Percentiles rank a stretch among this genome's conserved stretches.
Evolutionary conservation across 345 rosid species (phyloP).

Genomic region (Rhizophora apiculata): DNA sequence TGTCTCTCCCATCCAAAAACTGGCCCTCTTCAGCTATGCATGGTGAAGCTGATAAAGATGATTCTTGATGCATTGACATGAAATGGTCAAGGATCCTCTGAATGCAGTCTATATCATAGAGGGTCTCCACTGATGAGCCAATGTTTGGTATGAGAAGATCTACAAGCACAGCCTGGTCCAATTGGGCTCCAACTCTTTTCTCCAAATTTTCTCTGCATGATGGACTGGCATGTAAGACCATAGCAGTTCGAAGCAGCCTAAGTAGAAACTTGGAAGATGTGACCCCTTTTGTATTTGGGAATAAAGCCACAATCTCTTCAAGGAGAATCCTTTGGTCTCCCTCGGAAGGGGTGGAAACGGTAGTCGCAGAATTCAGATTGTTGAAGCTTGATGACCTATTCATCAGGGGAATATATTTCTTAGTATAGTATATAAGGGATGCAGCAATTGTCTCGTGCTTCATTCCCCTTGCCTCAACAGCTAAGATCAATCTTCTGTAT

Average conservation of each 20-base stretch:
- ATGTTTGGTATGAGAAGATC: conserved; percentile 82
- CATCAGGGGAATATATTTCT: conserved; percentile 61
- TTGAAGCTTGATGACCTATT: conserved; percentile 45
- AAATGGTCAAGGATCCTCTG: conserved; percentile 84
- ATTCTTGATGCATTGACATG: conserved; percentile 25
- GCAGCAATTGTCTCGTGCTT: conserved; percentile 58
- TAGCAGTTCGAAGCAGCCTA: conserved; percentile 68
- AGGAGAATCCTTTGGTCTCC: conserved; percentile 57
- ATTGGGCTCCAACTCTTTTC: conserved; percentile 60
- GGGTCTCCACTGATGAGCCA: conserved; percentile 72
- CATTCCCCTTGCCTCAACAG: conserved; percentile 53
- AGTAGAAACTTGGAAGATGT: conserved; percentile 63
- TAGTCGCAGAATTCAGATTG: conserved; percentile 21
- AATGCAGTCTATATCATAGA: conserved; percentile 77
- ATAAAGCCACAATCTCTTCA: conserved; percentile 67
- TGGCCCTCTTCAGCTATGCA: conserved; percentile 52
- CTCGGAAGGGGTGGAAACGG: conserved; percentile 34
- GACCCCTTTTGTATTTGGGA: conserved; percentile 51
- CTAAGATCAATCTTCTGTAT: conserved; percentile 62
- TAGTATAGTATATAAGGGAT: conserved; percentile 58
- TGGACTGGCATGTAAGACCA: conserved; percentile 52
- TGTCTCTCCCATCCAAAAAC: conserved; percentile 42
- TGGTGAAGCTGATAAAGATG: conserved; percentile 18
- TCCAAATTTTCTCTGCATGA: conserved; percentile 63
- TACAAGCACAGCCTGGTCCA: conserved; percentile 70